phyloP scores from a whole-genome alignment of 805 yeast species.

The Kurtzmaniella cleridarum region DNA sequence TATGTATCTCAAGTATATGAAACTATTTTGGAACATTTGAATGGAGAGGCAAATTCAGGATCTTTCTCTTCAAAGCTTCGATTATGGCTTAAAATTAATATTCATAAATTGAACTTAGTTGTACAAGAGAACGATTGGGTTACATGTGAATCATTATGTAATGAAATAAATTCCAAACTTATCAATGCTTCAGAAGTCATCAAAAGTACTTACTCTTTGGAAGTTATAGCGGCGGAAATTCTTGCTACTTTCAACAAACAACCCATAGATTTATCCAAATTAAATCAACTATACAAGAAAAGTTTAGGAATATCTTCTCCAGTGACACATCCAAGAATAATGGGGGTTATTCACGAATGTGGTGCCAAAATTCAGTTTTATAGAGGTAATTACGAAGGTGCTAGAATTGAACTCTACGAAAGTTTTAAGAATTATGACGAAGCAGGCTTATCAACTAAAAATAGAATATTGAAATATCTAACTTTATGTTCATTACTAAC shows the following conservation, averaged over 20 bases:
- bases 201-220: conserved; percentile 47
- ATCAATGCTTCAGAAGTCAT: conserved; percentile 38
- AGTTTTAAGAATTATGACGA: conserved; percentile 41
- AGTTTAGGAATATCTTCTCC: conserved; percentile 45
- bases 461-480: conserved; percentile 53
- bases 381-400: conserved; percentile 52
- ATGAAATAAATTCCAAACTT: conserved; percentile 32
- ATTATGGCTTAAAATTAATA: conserved; percentile 42
- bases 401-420: conserved; percentile 57
- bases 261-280: conserved; percentile 25
- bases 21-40: conserved; percentile 21
- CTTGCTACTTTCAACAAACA: conserved; percentile 41
- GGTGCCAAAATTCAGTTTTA: conserved; percentile 67
- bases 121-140: conserved; percentile 24
- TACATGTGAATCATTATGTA: conserved; percentile 29
- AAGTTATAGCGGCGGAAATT: conserved; percentile 63
- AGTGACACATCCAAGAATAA: conserved; percentile 68
- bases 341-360: conserved; percentile 73
- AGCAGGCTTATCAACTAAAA: conserved; percentile 43
- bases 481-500: conserved; percentile 57
- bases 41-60: conserved; percentile 12
- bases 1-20: conserved; percentile 30
- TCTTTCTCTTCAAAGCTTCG: conserved; percentile 12
- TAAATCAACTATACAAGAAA: conserved; percentile 46
- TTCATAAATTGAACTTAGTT: conserved; percentile 38